phyloP scores from a whole-genome alignment of 2,329 filamentous ascomycete species.

The Huntiella savannae region DNA sequence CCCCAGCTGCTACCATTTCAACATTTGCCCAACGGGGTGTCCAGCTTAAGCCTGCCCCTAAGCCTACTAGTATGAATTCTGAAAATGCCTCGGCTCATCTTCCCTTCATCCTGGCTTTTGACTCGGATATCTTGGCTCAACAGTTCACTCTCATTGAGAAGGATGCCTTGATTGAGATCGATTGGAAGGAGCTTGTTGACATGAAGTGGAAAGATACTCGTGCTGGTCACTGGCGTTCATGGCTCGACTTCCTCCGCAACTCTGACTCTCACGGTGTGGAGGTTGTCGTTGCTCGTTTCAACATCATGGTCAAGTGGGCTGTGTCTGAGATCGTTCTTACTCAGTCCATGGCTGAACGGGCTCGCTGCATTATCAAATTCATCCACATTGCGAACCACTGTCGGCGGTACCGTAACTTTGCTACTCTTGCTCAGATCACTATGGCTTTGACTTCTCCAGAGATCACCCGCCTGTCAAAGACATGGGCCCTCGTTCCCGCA shows the following conservation, averaged over 20 bases:
- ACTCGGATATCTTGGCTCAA: conserved; percentile 59
- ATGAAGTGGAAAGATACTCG: conserved; percentile 61
- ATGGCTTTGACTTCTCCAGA: conserved; percentile 60
- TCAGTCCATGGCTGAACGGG: conserved; percentile 50
- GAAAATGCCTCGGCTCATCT: conserved; percentile 35
- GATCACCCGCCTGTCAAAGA: conserved; percentile 44
- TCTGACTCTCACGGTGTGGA: conserved; percentile 59
- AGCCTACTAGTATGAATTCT: conserved; percentile 19
- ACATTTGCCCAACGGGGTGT: conserved; percentile 12
- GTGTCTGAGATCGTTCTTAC: conserved; percentile 65
- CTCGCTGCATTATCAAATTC: conserved; percentile 58
- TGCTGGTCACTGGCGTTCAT: conserved; percentile 48
- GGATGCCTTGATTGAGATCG: conserved; percentile 67
- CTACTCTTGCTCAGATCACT: conserved; percentile 64
- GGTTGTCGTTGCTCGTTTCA: conserved; percentile 71
- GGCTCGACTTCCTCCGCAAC: conserved; percentile 63
- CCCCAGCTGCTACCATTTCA: conserved; percentile 30
- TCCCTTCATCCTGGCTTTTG: conserved; percentile 65
- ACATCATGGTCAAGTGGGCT: conserved; percentile 75
- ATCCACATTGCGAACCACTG: conserved; percentile 67
- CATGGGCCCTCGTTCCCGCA: conserved; percentile 51
- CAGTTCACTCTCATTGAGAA: conserved; percentile 77
- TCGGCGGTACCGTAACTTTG: conserved; percentile 60
- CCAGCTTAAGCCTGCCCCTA: not conserved
- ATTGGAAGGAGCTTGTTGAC: conserved; percentile 74